Conservation (phyloP, 768 basidiomycete genomes). For the Mycena rosella region DNA sequence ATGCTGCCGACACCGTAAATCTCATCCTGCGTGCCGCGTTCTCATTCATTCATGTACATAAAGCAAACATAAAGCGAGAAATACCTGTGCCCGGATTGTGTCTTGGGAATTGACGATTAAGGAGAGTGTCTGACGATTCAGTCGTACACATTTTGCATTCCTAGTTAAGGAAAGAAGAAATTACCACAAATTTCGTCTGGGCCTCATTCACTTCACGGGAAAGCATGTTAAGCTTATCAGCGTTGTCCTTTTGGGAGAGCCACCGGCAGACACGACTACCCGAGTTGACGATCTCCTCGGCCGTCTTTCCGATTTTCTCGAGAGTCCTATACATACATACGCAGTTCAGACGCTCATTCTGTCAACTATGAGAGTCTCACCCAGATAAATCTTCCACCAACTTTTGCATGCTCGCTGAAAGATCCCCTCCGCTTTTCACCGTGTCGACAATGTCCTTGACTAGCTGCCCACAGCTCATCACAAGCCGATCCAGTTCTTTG, state of each 20-base stretch:
- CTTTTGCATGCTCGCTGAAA: conserved; percentile 8
- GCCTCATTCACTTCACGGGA: not conserved
- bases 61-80: not conserved
- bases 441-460: conserved; percentile 5
- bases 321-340: conserved; percentile 24
- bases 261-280: not conserved
- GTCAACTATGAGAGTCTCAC: not conserved
- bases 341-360: not conserved
- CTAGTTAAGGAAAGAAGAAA: not conserved
- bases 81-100: not conserved
- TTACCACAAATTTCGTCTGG: conserved; percentile 7
- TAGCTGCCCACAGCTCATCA: not conserved
- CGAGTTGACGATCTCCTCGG: conserved; percentile 5
- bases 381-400: conserved; percentile 11
- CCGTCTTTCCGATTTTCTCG: conserved; percentile 4
- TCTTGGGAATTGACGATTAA: not conserved
- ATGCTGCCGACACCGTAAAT: conserved; percentile 16
- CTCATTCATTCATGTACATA: not conserved
- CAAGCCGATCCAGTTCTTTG: conserved; percentile 23
- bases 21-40: conserved; percentile 1
- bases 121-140: conserved; percentile 8
- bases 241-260: conserved; percentile 2
- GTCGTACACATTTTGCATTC: not conserved
- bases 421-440: not conserved
- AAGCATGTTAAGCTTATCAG: not conserved